A percentile compares a stretch with the other conserved stretches of the same genome.
phyloP scores from a whole-genome alignment of 805 yeast species.

The Starmerella etchellsii region DNA sequence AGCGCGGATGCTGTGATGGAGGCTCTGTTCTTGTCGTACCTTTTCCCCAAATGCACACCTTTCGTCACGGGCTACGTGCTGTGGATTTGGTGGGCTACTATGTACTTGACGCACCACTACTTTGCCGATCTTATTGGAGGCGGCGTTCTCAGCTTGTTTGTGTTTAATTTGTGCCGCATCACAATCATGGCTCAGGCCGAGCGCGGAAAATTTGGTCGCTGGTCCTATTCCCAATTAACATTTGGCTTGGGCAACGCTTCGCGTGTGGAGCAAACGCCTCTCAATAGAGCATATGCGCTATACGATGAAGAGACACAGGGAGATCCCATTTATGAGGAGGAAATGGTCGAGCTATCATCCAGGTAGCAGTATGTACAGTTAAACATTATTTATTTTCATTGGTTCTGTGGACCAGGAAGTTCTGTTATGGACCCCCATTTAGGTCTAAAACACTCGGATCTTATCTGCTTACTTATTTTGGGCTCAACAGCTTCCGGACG shows the following conservation, averaged over 20 bases:
- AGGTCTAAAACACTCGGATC: too few relatives aligned
- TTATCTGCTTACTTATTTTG: too few relatives aligned
- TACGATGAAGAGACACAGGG: conserved; percentile 15
- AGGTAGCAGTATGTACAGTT: too few relatives aligned
- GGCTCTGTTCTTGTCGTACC: conserved; percentile 68
- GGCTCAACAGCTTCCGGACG: too few relatives aligned
- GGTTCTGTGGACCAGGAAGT: too few relatives aligned
- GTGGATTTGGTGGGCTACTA: conserved; percentile 97
- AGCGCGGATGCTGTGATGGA: conserved; percentile 93
- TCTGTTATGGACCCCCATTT: too few relatives aligned
- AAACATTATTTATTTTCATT: too few relatives aligned
- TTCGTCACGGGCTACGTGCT: conserved; percentile 65
- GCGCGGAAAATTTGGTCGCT: conserved; percentile 29
- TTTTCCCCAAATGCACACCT: conserved; percentile 60
- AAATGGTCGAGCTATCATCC: conserved; percentile 2
- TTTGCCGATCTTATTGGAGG: conserved; percentile 92
- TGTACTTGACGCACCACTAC: conserved; percentile 95
- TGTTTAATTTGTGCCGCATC: conserved; percentile 58
- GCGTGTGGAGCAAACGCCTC: not conserved
- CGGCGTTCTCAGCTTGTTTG: conserved; percentile 60
- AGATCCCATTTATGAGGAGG: conserved; percentile 7
- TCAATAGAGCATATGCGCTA: conserved; percentile 4
- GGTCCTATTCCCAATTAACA: conserved; percentile 33
- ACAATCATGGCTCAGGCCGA: conserved; percentile 44
- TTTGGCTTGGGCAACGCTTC: conserved; percentile 12